These are phyloP conservation scores for Microascus cirrosus DNA, from an alignment of 2,329 filamentous ascomycete genomes.

Conservation along the genomic window DNA sequence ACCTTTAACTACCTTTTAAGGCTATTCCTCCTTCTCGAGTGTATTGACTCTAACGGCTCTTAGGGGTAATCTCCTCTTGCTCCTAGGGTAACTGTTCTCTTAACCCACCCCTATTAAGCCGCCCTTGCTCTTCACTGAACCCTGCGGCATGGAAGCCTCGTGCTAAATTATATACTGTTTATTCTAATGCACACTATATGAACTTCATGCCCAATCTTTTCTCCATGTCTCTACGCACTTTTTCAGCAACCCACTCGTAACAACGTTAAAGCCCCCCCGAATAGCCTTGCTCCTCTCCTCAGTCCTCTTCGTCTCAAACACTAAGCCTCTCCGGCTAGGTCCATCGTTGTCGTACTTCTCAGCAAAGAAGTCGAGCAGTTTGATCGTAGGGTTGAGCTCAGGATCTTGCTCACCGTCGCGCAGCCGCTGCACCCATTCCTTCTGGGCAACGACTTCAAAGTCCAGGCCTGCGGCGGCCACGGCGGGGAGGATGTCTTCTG, in stretches of 20 bases:
- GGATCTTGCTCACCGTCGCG: constrained; percentile 31
- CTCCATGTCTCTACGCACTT: not conserved
- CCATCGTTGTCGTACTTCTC: constrained; percentile 36
- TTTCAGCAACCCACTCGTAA: not conserved
- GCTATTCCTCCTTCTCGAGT: no score
- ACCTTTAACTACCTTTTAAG: no score
- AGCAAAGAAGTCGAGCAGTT: constrained; percentile 38
- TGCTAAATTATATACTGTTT: no score
- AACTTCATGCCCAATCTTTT: not conserved
- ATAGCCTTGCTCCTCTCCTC: not conserved
- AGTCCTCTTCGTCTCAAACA: constrained; percentile 24
- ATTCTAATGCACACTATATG: no score
- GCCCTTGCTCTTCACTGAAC: no score
- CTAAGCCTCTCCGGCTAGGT: constrained; percentile 20
- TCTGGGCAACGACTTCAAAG: constrained; percentile 23
- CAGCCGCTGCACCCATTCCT: constrained; percentile 27
- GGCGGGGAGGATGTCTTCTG: constrained; percentile 34
- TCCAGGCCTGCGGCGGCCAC: constrained; percentile 21
- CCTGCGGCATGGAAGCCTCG: no score
- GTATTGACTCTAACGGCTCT: no score
- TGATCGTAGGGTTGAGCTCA: constrained; percentile 35
- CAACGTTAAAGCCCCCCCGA: not conserved
- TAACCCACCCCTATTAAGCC: no score
- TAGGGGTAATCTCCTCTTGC: no score
- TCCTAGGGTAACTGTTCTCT: no score